Percentiles rank a stretch among this genome's conserved stretches.
These are phyloP conservation scores for Jacaranda copaia DNA, from an alignment of 257 asterid genomes.

Conservation along the genomic window DNA sequence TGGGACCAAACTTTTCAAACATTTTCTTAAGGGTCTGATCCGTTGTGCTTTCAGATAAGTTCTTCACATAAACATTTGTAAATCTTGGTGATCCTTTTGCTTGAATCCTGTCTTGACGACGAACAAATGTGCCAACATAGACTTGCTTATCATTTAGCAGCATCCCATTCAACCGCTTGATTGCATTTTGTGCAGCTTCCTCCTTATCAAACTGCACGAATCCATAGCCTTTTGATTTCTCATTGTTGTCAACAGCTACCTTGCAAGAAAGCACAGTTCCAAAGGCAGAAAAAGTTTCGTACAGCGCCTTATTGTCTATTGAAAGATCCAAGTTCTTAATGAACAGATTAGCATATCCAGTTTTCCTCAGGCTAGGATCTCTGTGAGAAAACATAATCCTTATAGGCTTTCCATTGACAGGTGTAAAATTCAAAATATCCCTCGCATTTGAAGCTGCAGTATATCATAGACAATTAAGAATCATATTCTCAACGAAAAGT, in stretches of 20 bases:
- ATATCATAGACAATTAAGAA: constrained; percentile 11
- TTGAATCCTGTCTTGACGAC: constrained; percentile 66
- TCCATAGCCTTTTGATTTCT: constrained; percentile 74
- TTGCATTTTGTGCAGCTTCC: constrained; percentile 73
- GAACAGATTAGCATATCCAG: constrained; percentile 74
- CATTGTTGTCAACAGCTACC: constrained; percentile 65
- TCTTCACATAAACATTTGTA: constrained; percentile 78
- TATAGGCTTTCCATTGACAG: constrained; percentile 71
- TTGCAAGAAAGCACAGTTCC: constrained; percentile 87
- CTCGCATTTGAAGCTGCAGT: constrained; percentile 74
- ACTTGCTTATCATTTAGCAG: constrained; percentile 79
- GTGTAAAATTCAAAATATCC: constrained; percentile 70
- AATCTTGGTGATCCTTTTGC: constrained; percentile 50
- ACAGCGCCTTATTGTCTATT: constrained; percentile 70
- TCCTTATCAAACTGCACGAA: constrained; percentile 84
- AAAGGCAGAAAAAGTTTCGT: constrained; percentile 71
- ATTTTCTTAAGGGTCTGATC: constrained; percentile 57
- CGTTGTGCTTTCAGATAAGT: constrained; percentile 50
- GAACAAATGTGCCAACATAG: constrained; percentile 71
- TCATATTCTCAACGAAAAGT: background rate
- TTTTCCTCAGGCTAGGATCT: constrained; percentile 79
- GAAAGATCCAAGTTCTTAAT: constrained; percentile 75
- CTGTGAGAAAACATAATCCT: constrained; percentile 87
- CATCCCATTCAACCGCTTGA: constrained; percentile 70
- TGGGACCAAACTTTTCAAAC: constrained; percentile 63